These are phyloP conservation scores for Gynochthodes officinalis DNA, from an alignment of 257 asterid genomes.

Conservation along the genomic window DNA sequence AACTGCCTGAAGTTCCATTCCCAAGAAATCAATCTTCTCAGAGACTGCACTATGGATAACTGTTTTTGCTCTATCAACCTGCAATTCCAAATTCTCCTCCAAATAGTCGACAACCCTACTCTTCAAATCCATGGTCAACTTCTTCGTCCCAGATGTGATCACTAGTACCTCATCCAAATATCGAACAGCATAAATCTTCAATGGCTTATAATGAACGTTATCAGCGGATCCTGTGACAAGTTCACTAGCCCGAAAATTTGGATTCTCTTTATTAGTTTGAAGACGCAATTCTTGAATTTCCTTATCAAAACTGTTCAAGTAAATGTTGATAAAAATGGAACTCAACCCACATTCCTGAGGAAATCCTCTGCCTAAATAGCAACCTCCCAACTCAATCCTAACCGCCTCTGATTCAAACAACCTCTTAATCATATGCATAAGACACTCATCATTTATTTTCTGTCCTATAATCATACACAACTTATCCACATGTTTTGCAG, in stretches of 20 bases:
- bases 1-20: conserved; percentile 95
- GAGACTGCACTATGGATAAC: conserved; percentile 81
- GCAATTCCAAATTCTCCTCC: conserved; percentile 50
- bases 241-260: conserved; percentile 38
- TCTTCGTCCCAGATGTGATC: conserved; percentile 72
- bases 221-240: conserved; percentile 30
- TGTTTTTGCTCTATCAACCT: conserved; percentile 51
- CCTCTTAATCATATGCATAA: conserved; percentile 48
- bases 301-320: conserved; percentile 58
- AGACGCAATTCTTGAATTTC: conserved; percentile 65
- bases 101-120: conserved; percentile 41
- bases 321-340: conserved; percentile 68
- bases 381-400: conserved; percentile 46
- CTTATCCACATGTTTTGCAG: conserved; percentile 47
- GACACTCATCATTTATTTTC: conserved; percentile 57
- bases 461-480: conserved; percentile 52
- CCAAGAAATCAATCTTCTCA: conserved; percentile 81
- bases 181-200: conserved; percentile 74
- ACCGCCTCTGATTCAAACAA: conserved; percentile 44
- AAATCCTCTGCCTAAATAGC: conserved; percentile 65
- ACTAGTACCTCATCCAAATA: conserved; percentile 81
- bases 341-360: conserved; percentile 79
- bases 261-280: conserved; percentile 43
- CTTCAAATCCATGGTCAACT: conserved; percentile 65
- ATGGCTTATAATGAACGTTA: conserved; percentile 56